Conservation (phyloP, 1,284 basidiomycete species). For the Puccinia novopanici region DNA sequence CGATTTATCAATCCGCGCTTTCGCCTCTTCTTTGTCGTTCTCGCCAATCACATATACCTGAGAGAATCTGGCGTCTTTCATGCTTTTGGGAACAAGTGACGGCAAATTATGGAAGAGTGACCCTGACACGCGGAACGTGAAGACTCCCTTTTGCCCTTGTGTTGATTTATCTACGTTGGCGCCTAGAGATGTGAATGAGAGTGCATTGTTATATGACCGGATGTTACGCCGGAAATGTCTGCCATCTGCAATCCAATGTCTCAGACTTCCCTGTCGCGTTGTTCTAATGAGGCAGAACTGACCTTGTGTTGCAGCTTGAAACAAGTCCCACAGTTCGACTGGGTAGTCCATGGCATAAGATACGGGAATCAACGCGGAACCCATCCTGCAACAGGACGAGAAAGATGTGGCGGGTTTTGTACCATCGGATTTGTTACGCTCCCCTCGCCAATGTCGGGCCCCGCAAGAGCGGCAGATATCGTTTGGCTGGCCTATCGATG, state of each 20-base stretch:
- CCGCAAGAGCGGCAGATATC: neutral
- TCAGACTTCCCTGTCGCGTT: neutral
- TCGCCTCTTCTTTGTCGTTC: neutral
- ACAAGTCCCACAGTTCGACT: neutral
- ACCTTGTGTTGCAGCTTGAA: neutral
- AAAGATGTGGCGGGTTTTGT: neutral
- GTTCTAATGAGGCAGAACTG: no score
- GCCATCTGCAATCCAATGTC: neutral
- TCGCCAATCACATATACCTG: conserved; percentile 4
- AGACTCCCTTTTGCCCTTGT: neutral
- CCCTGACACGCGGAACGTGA: neutral
- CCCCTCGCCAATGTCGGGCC: neutral
- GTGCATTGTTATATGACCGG: conserved; percentile 2
- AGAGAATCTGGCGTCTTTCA: neutral
- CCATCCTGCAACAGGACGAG: neutral
- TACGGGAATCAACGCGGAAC: neutral
- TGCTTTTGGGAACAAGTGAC: neutral
- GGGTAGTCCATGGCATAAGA: neutral
- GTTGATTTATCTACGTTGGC: neutral
- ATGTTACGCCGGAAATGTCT: neutral
- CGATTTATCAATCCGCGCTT: neutral
- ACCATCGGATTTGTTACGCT: neutral
- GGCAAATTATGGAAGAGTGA: conserved; percentile 4
- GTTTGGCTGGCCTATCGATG: no score
- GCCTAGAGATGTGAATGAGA: neutral